Evolutionary conservation across 1,284 basidiomycete species (phyloP), one percentile per base, ranked within the genome.

Genomic region (Exsudoporus floridanus): DNA sequence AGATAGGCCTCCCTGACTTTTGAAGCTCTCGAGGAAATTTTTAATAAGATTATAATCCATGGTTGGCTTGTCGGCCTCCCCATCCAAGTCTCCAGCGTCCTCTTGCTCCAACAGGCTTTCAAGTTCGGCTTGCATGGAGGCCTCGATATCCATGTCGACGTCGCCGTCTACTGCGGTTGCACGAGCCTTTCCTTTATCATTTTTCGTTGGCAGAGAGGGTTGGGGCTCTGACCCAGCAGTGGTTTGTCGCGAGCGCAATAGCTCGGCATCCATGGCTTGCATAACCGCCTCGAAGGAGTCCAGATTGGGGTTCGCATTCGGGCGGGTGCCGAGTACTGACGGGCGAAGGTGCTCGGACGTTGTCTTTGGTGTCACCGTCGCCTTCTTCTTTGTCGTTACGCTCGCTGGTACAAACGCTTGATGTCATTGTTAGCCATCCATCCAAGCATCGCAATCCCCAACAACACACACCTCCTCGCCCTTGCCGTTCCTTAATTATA

Each of bases 21-120:
- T 92, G 77, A 92, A 96, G 68, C 93, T 96, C 74, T 96, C 91
- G 66, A 98, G 73, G 71, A 98, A 93, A 70, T 96, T 94, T 71
- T 91, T 94, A 76, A 98, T 95, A 62, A 98, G 73, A 60, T 85
- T 86, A 70, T 94, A 95, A 69, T 98, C 91, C 62, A 83, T 76
- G 34, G 73, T 74, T 43, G 80, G 78, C 12, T 65, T 73, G 1
- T 74, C 78, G 13, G 72, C 75, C 8, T 78, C 80, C 35, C 80
- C 80, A 7, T 77, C 81, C 13, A 79, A 78, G 13, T 80, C 81
- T 16, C 75, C 77, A 4, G 42, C 56, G 14, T 78, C 78, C n/a
- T 68, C 76, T 35, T 70, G 72, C 54, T 86, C 82, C 33, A 96
- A 73, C 0, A 86, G 77, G 7, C 76, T 78, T 31, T 79, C 82